phyloP scores from a whole-genome alignment of 2,329 filamentous ascomycete genomes.

The Metarhizium rileyi region DNA sequence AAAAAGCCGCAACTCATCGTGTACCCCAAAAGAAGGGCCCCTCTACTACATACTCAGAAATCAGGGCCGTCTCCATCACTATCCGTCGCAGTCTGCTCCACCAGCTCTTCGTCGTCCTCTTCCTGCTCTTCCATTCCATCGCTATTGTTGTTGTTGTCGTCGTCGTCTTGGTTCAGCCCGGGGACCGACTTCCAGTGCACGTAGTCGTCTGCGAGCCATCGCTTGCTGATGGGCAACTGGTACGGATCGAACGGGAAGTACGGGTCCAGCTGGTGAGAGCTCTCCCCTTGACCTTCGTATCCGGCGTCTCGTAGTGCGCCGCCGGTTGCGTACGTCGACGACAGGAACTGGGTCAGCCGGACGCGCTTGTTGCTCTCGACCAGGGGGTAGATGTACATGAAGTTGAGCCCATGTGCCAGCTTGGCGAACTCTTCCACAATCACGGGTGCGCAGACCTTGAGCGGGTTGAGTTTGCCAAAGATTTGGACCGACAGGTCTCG shows the following conservation, averaged over 20 bases:
- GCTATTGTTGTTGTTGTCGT: conserved; percentile 44
- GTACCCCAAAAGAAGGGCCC: too few species aligned
- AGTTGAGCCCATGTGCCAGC: conserved; percentile 72
- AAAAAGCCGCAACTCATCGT: conserved; percentile 11
- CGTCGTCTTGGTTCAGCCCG: conserved; percentile 52
- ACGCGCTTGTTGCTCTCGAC: conserved; percentile 90
- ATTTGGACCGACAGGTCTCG: conserved; percentile 69
- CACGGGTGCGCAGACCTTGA: conserved; percentile 84
- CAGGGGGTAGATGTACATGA: conserved; percentile 82
- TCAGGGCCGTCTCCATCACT: conserved; percentile 31
- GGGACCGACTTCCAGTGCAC: conserved; percentile 69
- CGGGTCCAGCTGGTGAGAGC: conserved; percentile 76
- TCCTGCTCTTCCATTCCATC: conserved; percentile 38
- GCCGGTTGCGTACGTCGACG: conserved; percentile 44
- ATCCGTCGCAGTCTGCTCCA: conserved; percentile 43
- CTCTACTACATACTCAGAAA: conserved; percentile 20
- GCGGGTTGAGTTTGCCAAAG: conserved; percentile 81
- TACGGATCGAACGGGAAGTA: conserved; percentile 99
- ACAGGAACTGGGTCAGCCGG: conserved; percentile 62
- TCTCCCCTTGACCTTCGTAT: conserved; percentile 52
- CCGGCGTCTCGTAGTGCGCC: conserved; percentile 42
- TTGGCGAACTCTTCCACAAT: conserved; percentile 90
- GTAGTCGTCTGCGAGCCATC: conserved; percentile 81
- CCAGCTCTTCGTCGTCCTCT: conserved; percentile 33
- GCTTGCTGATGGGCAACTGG: conserved; percentile 74